These are phyloP conservation scores for Cercospora sesami DNA, from an alignment of 2,329 filamentous ascomycete species.

Conservation along the genomic window DNA sequence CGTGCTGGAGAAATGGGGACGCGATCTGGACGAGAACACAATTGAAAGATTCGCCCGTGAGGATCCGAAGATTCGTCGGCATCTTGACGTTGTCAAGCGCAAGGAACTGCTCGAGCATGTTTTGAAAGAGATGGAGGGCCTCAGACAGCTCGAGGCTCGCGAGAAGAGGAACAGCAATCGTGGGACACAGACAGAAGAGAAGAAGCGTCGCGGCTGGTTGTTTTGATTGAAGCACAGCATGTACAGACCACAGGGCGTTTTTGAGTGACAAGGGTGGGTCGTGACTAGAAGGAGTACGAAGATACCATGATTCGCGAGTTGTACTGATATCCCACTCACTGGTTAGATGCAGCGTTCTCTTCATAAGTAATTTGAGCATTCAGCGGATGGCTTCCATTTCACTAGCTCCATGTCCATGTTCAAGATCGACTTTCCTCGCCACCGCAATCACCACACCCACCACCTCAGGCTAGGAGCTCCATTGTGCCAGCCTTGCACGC, in stretches of 20 bases:
- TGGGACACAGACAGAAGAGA: conserved; percentile 38
- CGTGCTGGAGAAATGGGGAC: conserved; percentile 82
- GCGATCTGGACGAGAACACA: conserved; percentile 66
- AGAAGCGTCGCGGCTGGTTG: conserved; percentile 39
- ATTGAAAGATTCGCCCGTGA: conserved; percentile 90
- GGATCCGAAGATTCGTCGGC: conserved; percentile 83
- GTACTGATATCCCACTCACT: conserved; percentile 6
- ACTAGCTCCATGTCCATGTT: not conserved
- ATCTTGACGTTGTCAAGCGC: conserved; percentile 85
- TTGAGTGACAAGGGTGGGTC: not conserved
- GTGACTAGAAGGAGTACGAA: not conserved
- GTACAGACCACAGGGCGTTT: conserved; percentile 13
- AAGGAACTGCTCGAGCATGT: conserved; percentile 94
- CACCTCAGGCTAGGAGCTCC: conserved; percentile 23
- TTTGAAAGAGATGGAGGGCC: conserved; percentile 89
- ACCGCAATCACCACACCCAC: conserved; percentile 28
- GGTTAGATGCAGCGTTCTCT: not conserved
- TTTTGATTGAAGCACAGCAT: conserved; percentile 26
- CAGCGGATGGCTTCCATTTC: not conserved
- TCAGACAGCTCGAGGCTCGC: conserved; percentile 78
- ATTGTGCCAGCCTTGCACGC: conserved; percentile 13
- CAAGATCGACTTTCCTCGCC: not conserved
- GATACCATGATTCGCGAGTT: conserved; percentile 4
- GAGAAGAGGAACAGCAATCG: conserved; percentile 57
- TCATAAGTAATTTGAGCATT: not conserved